These are phyloP conservation scores for Cladochytrium tenue DNA, from an alignment of 371 early-diverging fungal genomes.

Conservation along the genomic window DNA sequence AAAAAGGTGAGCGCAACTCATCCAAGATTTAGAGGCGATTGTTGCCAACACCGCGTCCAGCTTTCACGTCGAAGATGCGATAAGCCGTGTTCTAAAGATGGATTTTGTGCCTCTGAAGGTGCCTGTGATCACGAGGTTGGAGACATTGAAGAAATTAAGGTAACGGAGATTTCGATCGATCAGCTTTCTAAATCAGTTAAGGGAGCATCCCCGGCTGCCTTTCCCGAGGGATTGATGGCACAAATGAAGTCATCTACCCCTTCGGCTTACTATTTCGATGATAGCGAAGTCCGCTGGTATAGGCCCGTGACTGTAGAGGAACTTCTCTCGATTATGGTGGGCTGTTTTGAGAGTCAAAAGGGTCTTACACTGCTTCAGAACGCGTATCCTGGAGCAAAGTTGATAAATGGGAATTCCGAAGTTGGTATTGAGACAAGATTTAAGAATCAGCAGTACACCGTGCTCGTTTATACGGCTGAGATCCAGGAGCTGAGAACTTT, in stretches of 20 bases:
- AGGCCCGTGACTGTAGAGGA: slow-evolving; percentile 63
- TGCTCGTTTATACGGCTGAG: slow-evolving; percentile 64
- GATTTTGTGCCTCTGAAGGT: slow-evolving; percentile 17
- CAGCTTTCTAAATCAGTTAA: too few relatives aligned
- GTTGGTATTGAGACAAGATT: slow-evolving; percentile 74
- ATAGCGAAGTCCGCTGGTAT: slow-evolving; percentile 56
- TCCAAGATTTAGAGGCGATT: too few relatives aligned
- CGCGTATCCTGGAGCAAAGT: slow-evolving; percentile 62
- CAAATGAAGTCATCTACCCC: slow-evolving; percentile 13
- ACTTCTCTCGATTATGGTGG: slow-evolving; percentile 52
- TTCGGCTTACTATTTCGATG: slow-evolving; percentile 27
- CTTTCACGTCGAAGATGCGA: slow-evolving; percentile 2
- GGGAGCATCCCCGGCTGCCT: too few relatives aligned
- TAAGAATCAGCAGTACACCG: slow-evolving; percentile 64
- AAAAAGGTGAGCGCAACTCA: slow-evolving; percentile 47
- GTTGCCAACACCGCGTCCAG: too few relatives aligned
- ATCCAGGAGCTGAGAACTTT: slow-evolving; percentile 59
- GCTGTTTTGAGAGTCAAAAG: neutral
- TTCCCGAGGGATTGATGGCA: neutral
- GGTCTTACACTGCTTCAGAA: slow-evolving; percentile 21
- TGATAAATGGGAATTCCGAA: slow-evolving; percentile 78
- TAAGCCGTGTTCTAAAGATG: slow-evolving; percentile 17
- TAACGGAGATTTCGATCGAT: too few relatives aligned
- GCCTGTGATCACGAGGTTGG: slow-evolving; percentile 1
- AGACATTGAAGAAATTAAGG: slow-evolving; percentile 38